Conservation (phyloP, 2,329 filamentous ascomycete species). For the Beauveria caledonica region DNA sequence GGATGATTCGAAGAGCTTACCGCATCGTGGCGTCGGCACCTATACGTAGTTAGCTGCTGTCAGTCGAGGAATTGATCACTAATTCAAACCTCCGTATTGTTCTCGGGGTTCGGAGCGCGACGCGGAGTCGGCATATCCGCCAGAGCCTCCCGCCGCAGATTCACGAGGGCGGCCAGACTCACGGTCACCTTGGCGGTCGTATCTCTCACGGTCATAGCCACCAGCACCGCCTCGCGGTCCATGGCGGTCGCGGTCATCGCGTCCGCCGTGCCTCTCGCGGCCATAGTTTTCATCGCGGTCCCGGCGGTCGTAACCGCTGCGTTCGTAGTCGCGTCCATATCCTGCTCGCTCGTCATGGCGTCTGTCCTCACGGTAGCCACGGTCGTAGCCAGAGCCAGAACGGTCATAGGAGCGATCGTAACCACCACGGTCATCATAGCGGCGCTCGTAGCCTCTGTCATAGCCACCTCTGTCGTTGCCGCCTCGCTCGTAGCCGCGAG, state of each 20-base stretch:
- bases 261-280: constrained; percentile 33
- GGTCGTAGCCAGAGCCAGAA: constrained; percentile 18
- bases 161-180: constrained; percentile 33
- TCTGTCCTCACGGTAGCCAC: constrained; percentile 30
- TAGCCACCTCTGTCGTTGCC: constrained; percentile 32
- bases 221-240: constrained; percentile 29
- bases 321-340: constrained; percentile 49
- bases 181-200: constrained; percentile 38
- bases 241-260: constrained; percentile 39
- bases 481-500: constrained; percentile 32
- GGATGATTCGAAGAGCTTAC: constrained; percentile 13
- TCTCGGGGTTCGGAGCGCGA: constrained; percentile 36
- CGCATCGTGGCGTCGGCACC: constrained; percentile 24
- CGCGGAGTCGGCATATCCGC: constrained; percentile 31
- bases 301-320: constrained; percentile 34
- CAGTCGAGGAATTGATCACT: constrained; percentile 8
- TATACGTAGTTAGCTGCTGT: constrained; percentile 21
- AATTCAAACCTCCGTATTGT: constrained; percentile 33
- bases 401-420: constrained; percentile 31
- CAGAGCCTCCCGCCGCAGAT: constrained; percentile 26
- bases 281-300: constrained; percentile 31
- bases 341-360: constrained; percentile 18
- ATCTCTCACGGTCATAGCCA: constrained; percentile 41
- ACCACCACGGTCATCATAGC: constrained; percentile 20
- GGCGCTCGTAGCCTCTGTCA: constrained; percentile 32